phyloP scores from a whole-genome alignment of 2,329 filamentous ascomycete species.

The Berkeleyomyces basicola region DNA sequence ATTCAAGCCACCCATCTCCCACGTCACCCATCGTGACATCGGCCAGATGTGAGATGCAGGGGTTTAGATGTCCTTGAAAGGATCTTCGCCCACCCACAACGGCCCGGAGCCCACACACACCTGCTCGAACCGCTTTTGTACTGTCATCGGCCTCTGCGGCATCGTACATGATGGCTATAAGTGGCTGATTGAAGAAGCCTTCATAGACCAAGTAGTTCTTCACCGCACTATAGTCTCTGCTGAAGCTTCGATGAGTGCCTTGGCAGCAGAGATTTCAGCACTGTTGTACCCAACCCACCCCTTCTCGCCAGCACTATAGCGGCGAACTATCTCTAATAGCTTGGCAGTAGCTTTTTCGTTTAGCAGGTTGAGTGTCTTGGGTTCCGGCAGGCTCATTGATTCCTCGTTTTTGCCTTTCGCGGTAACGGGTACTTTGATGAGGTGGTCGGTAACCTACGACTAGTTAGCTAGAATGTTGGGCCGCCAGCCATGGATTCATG shows the following conservation, averaged over 20 bases:
- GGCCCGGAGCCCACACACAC: no score
- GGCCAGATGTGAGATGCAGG: no score
- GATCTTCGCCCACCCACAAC: no score
- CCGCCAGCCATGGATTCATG: neutral
- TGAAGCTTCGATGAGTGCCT: constrained; percentile 45
- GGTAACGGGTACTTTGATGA: constrained; percentile 29
- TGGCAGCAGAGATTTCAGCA: constrained; percentile 54
- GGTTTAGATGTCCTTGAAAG: no score
- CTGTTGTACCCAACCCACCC: constrained; percentile 59
- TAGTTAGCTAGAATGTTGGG: constrained; percentile 16
- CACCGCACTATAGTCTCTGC: constrained; percentile 28
- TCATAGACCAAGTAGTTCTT: neutral
- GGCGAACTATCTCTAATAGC: constrained; percentile 58
- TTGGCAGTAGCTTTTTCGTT: constrained; percentile 58
- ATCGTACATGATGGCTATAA: neutral
- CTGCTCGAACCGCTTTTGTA: no score
- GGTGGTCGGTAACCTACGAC: constrained; percentile 30
- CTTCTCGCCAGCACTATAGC: constrained; percentile 40
- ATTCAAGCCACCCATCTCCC: no score
- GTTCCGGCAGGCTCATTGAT: constrained; percentile 36
- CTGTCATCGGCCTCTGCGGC: no score
- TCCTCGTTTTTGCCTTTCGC: constrained; percentile 29
- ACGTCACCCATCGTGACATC: no score
- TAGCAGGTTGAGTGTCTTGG: constrained; percentile 46
- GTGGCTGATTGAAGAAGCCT: neutral